phyloP scores from a whole-genome alignment of 192 early-diverging fungal species.

The Entomortierella lignicola region DNA sequence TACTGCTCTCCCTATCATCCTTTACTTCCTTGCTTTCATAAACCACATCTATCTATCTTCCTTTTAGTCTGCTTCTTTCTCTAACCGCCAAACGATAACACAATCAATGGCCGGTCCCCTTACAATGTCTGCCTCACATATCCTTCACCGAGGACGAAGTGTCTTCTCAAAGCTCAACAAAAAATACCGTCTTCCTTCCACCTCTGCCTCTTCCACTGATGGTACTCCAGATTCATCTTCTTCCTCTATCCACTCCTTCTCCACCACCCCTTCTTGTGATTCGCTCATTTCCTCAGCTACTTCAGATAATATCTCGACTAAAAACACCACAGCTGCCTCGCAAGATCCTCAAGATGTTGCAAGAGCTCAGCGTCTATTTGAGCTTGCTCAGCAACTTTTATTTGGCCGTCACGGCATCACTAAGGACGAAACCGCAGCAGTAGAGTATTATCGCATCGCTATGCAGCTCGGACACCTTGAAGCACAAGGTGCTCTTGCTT shows the following conservation, averaged over 20 bases:
- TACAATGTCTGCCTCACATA: conserved; percentile 48
- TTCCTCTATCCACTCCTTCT: conserved; percentile 27
- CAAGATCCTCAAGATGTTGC: conserved; percentile 15
- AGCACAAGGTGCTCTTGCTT: conserved; percentile 71
- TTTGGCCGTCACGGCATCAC: conserved; percentile 64
- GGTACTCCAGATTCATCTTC: not conserved
- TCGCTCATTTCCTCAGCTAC: conserved; percentile 10
- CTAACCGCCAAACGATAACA: conserved; percentile 21
- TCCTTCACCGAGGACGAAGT: conserved; percentile 43
- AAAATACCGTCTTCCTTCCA: conserved; percentile 30
- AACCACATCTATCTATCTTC: no score
- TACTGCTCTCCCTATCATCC: not conserved
- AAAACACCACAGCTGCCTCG: not conserved
- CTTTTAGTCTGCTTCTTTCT: not conserved
- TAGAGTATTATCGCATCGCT: conserved; percentile 67
- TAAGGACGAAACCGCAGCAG: conserved; percentile 61
- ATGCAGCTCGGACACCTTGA: conserved; percentile 57
- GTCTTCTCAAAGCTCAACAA: conserved; percentile 56
- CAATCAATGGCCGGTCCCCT: conserved; percentile 28
- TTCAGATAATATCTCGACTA: not conserved
- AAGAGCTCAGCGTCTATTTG: conserved; percentile 38
- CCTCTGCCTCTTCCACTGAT: conserved; percentile 9
- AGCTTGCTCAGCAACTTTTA: conserved; percentile 49
- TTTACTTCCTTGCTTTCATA: not conserved
- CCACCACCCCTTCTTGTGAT: conserved; percentile 26